Evolutionary conservation across 345 rosid species (phyloP).

Genomic region (Eucalyptus viminalis): DNA sequence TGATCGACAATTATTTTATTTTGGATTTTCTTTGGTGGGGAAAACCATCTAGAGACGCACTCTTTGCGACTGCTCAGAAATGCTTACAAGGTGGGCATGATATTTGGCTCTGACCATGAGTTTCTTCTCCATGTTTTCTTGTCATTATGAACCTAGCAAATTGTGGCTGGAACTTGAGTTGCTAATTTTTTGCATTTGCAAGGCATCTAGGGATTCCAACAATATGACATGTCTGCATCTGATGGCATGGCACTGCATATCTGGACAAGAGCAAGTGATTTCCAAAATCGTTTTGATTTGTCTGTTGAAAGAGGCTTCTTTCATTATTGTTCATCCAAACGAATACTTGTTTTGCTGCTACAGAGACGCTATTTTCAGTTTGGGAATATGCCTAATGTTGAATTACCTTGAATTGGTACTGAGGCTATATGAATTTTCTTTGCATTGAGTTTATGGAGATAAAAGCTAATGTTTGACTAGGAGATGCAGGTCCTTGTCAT

Average conservation of each 20-base stretch:
- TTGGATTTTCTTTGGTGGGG: background rate
- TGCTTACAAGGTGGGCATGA: background rate
- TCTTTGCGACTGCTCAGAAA: background rate
- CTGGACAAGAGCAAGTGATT: background rate
- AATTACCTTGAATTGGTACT: background rate
- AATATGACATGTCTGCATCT: conserved; percentile 5
- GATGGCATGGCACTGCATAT: background rate
- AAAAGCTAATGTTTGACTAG: background rate
- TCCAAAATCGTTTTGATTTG: background rate
- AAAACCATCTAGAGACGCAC: background rate
- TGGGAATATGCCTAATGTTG: background rate
- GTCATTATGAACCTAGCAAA: background rate
- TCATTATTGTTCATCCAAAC: background rate
- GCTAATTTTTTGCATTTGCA: background rate
- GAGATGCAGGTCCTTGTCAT: background rate
- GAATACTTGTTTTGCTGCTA: background rate
- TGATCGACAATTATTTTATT: background rate
- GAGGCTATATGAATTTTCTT: background rate
- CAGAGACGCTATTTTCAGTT: background rate
- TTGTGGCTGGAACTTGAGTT: background rate
- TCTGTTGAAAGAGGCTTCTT: background rate
- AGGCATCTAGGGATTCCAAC: background rate
- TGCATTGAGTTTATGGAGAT: background rate
- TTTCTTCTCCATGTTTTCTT: background rate
- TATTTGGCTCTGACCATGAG: background rate